Evolutionary conservation across 768 basidiomycete species (phyloP).

Genomic region (Hebeloma cylindrosporum): DNA sequence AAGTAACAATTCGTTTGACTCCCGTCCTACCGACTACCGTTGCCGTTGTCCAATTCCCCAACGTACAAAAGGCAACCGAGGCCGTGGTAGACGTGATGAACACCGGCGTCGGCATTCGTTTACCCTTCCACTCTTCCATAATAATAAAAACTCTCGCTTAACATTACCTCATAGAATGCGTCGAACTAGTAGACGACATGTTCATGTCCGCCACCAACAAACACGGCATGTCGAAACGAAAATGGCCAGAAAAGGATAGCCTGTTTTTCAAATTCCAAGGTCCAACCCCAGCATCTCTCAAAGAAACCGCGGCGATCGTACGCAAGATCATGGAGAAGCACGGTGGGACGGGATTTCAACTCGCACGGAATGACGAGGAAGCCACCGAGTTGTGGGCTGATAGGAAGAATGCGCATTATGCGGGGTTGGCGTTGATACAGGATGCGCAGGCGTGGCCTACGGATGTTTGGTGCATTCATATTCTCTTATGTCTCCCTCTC

Average conservation of each 20-base stretch:
- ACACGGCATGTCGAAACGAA: constrained; percentile 50
- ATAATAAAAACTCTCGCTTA: neutral
- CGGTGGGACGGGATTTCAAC: constrained; percentile 64
- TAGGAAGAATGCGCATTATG: constrained; percentile 64
- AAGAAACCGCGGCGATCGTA: constrained; percentile 60
- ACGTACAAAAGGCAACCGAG: constrained; percentile 70
- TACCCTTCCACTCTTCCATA: constrained; percentile 25
- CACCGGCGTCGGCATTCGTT: constrained; percentile 75
- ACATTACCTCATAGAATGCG: constrained; percentile 55
- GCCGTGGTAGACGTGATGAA: constrained; percentile 75
- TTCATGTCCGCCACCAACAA: constrained; percentile 66
- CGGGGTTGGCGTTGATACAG: constrained; percentile 54
- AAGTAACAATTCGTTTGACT: constrained; percentile 79
- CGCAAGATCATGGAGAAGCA: constrained; percentile 59
- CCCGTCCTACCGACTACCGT: constrained; percentile 82
- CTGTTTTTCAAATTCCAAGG: constrained; percentile 91
- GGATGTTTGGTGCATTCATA: constrained; percentile 62
- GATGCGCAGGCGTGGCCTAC: constrained; percentile 66
- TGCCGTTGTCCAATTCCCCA: constrained; percentile 78
- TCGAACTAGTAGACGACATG: constrained; percentile 76
- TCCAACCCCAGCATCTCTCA: constrained; percentile 52
- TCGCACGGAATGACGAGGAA: constrained; percentile 64
- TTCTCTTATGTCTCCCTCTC: neutral
- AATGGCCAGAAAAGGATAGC: constrained; percentile 64
- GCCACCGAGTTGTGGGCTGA: constrained; percentile 74